These are phyloP conservation scores for Ramularia collo-cygni DNA, from an alignment of 2,329 filamentous ascomycete genomes.

Conservation along the genomic window DNA sequence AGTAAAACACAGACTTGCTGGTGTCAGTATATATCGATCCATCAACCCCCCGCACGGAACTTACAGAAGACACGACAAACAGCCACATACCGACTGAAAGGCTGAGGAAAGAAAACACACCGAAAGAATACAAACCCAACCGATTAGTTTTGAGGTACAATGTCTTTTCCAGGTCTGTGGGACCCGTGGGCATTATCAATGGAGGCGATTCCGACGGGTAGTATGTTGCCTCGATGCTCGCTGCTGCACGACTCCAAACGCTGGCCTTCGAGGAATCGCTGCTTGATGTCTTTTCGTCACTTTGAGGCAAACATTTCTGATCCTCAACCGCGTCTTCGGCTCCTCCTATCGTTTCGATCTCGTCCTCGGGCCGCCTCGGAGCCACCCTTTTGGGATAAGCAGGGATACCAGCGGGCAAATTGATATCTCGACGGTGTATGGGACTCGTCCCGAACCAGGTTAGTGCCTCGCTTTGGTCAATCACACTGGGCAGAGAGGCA, in stretches of 20 bases:
- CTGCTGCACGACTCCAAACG: not conserved
- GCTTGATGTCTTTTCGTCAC: too few relatives aligned
- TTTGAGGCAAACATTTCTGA: too few relatives aligned
- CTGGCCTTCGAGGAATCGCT: not conserved
- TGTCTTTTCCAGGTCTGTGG: constrained; percentile 37
- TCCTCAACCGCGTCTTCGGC: too few relatives aligned
- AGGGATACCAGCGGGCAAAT: too few relatives aligned
- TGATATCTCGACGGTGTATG: too few relatives aligned
- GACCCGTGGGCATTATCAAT: constrained; percentile 31
- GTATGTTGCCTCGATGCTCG: constrained; percentile 6
- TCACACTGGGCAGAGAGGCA: too few relatives aligned
- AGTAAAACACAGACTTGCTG: constrained; percentile 24
- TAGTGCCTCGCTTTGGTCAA: too few relatives aligned
- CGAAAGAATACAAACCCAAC: constrained; percentile 35
- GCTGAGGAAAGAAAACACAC: constrained; percentile 35
- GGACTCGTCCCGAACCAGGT: too few relatives aligned
- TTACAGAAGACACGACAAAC: constrained; percentile 32
- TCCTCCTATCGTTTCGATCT: too few relatives aligned
- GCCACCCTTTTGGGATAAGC: too few relatives aligned
- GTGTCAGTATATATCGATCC: too few relatives aligned
- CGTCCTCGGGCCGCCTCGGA: too few relatives aligned
- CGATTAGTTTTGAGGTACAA: constrained; percentile 36
- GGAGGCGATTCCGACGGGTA: constrained; percentile 13
- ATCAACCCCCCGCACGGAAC: constrained; percentile 4
- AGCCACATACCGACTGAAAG: constrained; percentile 41